Evolutionary conservation across 768 basidiomycete genomes (phyloP).

Genomic region (Roridomyces roridus): DNA sequence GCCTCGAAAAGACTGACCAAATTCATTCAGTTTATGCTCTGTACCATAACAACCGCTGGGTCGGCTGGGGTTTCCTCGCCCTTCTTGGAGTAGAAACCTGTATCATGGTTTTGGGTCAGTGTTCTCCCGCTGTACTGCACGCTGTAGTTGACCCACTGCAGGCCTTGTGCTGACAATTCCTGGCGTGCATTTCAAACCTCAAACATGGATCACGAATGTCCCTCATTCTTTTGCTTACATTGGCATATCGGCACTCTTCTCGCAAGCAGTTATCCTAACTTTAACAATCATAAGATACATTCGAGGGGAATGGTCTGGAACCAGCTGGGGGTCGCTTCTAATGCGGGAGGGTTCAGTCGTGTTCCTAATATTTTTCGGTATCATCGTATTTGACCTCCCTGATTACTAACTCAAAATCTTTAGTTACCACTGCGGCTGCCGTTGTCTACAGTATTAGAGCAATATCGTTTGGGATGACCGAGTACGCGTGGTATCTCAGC

Average conservation of each 20-base stretch:
- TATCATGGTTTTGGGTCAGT: slow-evolving; percentile 8
- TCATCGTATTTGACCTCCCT: neutral
- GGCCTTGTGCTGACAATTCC: slow-evolving; percentile 17
- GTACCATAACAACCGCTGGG: slow-evolving; percentile 13
- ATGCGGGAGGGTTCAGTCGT: slow-evolving; percentile 15
- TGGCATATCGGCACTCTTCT: slow-evolving; percentile 9
- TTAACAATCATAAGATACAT: slow-evolving; percentile 10
- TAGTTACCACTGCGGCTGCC: slow-evolving; percentile 5
- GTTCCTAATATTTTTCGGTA: slow-evolving; percentile 17
- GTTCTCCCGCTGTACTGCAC: neutral
- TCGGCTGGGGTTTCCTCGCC: slow-evolving; percentile 2
- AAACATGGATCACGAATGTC: neutral
- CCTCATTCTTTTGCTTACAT: slow-evolving; percentile 20
- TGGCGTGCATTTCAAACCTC: slow-evolving; percentile 4
- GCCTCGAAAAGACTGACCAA: neutral
- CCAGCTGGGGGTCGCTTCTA: slow-evolving; percentile 9
- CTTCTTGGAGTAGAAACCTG: slow-evolving; percentile 12
- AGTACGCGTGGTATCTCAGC: slow-evolving; percentile 19
- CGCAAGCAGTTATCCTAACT: slow-evolving; percentile 16
- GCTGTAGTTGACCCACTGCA: neutral
- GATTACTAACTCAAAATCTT: too few relatives aligned
- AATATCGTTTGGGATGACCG: slow-evolving; percentile 12
- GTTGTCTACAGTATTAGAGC: slow-evolving; percentile 2
- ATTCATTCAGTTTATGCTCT: slow-evolving; percentile 16
- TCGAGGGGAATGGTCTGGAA: slow-evolving; percentile 18